Conservation (phyloP, 345 rosid species). For the Sapria himalayana region DNA sequence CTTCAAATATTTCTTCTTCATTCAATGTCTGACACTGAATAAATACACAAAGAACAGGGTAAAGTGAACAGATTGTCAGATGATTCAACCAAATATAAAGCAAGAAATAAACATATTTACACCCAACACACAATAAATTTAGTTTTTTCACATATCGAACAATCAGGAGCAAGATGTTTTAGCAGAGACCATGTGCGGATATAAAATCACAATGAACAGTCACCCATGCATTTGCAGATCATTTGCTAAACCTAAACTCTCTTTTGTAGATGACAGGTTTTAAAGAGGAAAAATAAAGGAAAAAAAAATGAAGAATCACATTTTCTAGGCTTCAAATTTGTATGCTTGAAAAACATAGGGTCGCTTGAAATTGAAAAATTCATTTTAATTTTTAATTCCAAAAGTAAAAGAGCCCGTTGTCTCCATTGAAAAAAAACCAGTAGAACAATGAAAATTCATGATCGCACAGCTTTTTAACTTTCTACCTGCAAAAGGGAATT, state of each 20-base stretch:
- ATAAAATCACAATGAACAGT: no score
- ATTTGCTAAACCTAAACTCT: no score
- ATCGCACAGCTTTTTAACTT: neutral
- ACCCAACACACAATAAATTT: neutral
- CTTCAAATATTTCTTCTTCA: constrained; percentile 90
- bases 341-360: no score
- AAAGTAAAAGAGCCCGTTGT: neutral
- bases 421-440: neutral
- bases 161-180: neutral
- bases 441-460: neutral
- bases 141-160: no score
- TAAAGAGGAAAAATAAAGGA: no score
- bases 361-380: no score
- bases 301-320: no score
- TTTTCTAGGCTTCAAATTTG: no score
- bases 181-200: neutral
- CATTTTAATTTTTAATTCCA: neutral
- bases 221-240: no score
- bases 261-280: no score
- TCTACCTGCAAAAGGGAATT: neutral
- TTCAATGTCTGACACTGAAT: constrained; percentile 70
- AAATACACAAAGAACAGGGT: no score
- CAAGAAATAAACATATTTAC: neutral
- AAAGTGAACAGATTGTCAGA: constrained; percentile 1
- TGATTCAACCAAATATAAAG: neutral